Evolutionary conservation across 306 rosid genomes (phyloP), one percentile per base, ranked within the genome.

Genomic region (Vigna nakashimae): DNA sequence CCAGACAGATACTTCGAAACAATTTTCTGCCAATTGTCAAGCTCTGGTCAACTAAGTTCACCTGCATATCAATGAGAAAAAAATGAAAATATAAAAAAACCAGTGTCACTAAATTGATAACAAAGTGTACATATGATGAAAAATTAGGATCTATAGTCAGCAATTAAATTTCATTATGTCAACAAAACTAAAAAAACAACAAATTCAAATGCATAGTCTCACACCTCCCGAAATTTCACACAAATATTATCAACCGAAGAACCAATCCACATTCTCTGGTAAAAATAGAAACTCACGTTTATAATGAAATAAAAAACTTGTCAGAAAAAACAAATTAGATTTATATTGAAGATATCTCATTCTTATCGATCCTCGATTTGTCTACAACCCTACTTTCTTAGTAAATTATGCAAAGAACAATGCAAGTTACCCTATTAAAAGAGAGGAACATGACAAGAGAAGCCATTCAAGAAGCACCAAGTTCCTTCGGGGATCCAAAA

Each of bases 341-440:
- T 2, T 49, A 16, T 7, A 16, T 5, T 51, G 5, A 50, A 71
- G 32, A 32, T 34, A 9, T 71, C 65, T 12, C 65, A 53, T 71
- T 53, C 51, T 71, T 36, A 16, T 26, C 51, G 18, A 52, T 55
- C 66, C 15, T 20, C 10, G 15, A 7, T 55, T 12, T 0, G 12
- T 20, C 49, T 34, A 22, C 4, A 67, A 24, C 16, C 30, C 13
- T 24, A 68, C 43, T 26, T 68, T 24, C 57, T 48, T 48, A 24
- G 26, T 8, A 48, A 69, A 69, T 24, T 67, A 67, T 40, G 57
- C 73, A 24, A 68, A 46, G 4, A 36, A 64, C 26, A 65, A 40
- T 38, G 70, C 30, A 40, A 65, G 69, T 36, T 68, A 58, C 26
- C 40, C 9, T 24, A 55, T 36, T 64, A 64, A 63, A 11, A 64